Base-by-base conservation (phyloP, 441 rosid genomes). In the Macaranga tanarius region DNA sequence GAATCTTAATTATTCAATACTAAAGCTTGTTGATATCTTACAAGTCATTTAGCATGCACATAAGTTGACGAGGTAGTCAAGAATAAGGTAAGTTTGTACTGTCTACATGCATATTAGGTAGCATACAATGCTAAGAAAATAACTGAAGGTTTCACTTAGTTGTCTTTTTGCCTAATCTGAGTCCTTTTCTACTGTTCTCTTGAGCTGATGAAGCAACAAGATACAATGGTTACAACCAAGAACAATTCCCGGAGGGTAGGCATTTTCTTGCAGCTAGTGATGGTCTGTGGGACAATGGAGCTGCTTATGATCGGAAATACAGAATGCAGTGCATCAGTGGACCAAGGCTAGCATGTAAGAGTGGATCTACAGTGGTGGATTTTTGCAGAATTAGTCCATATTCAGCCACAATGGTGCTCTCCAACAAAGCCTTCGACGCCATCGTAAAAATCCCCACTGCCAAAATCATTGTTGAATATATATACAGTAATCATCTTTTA, bases 221-320 rank as follows among this genome's bases (percentile, higher is more conserved):
- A 71, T 86, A 87, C 65, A 26, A 72, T 10, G 90, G 90, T 0
- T 65, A 77, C 66, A 60, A 71, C 40, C 79, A 73, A 69, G 88
- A 83, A 2, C 87, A 86, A 48, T 84, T 86, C 73, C 89, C 88
- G 0, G 74, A 77, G 0, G 84, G 87, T 0, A 3, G 80, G 65
- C n/a, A 54, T 75, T 86, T 86, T 55, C 77, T 77, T 0, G 83
- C 87, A 10, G 88, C 77, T 11, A 80, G 87, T 45, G 86, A 88
- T 60, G 86, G 83, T 7, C 34, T 86, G 65, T 86, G 88, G 90
- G 90, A 86, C 69, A 86, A 83, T 1, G 83, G 88, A 19, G 88
- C 92, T 3, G 88, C 92, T 0, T 84, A 88, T 47, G 83, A 85
- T 19, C 57, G 86, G 63, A 68, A 78, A 51, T 83, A 88, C 45